These are phyloP conservation scores for Epichloe coenophiala DNA, from an alignment of 2,329 filamentous ascomycete species.

Conservation along the genomic window DNA sequence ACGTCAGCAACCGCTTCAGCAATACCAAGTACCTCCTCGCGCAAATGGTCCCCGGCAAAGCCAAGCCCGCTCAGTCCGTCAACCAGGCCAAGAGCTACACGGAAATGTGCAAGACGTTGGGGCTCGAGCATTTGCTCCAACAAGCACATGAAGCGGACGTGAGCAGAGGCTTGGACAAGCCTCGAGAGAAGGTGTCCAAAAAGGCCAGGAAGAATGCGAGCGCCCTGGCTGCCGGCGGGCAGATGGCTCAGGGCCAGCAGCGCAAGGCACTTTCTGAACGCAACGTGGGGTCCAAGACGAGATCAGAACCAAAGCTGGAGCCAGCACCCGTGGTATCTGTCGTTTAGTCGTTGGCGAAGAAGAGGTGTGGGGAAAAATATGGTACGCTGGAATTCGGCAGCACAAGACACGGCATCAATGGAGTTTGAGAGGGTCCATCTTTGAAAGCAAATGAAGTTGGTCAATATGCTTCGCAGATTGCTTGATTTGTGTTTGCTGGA, in stretches of 20 bases:
- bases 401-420: constrained; percentile 7
- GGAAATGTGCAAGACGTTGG: constrained; percentile 52
- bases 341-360: background rate
- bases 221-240: constrained; percentile 35
- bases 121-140: constrained; percentile 47
- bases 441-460: background rate
- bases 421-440: background rate
- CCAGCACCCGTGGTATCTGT: constrained; percentile 11
- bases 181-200: constrained; percentile 20
- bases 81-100: constrained; percentile 57
- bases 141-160: constrained; percentile 53
- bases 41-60: constrained; percentile 76
- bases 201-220: constrained; percentile 21
- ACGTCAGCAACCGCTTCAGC: constrained; percentile 72
- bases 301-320: constrained; percentile 9
- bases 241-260: constrained; percentile 22
- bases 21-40: constrained; percentile 89
- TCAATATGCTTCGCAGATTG: background rate
- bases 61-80: constrained; percentile 46
- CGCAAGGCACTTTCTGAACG: constrained; percentile 24
- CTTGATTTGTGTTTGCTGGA: background rate
- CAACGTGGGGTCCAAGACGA: constrained; percentile 10
- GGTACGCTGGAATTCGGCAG: background rate
- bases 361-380: background rate
- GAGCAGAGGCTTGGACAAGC: constrained; percentile 43